Base-by-base conservation (phyloP, 495 filamentous ascomycete species). In the Chaetomidium leptoderma region DNA sequence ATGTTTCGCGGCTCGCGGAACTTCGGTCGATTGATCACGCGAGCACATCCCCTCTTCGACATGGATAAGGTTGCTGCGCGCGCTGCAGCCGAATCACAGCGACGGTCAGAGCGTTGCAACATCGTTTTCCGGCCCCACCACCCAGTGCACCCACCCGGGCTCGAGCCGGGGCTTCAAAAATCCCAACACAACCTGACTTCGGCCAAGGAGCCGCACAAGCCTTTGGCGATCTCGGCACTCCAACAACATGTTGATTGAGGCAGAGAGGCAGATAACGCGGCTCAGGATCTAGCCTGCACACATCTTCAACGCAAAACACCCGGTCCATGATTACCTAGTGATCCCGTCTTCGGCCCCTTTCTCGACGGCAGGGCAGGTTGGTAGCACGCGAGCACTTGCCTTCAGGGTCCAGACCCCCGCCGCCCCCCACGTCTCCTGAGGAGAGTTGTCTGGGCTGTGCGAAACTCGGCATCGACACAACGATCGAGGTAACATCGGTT, bases 11-110 rank as follows among this genome's bases (percentile, higher is more conserved):
- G 19, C 11, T 19, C 11, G 40, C 40, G 40, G 45, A 10, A 10
- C 27, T 10, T 49, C 46, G 29, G 46, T 16, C n/a, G 17, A 19
- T 49, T 49, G 46, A 49, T 49, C 46, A 49, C 46, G 46, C 46
- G 46, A 49, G 29, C 7, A n/a, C 46, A 4, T 49, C 17, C n/a
- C 46, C 44, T 47, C 27, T 47, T 32, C 6, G 39, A 43, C 44
- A 47, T 6, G 6, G 26, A 30, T 26, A 47, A 30, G 44, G 44
- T 32, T 44, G 14, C 6, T 44, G 21, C 37, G 37, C 14, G 33
- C 9, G 1, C 36, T 6, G 36, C n/a, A 39, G 36, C 36, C n/a
- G 36, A 16, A 7, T 39, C 14, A n/a, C 36, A 44, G 10, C 7
- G 11, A 26, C 0, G 21, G 21, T 23, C 40, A 23, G 40, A n/a